Percentiles rank a stretch among this genome's conserved stretches.
Evolutionary conservation across 129 eudicot genomes (phyloP).

Genomic region (Tanacetum coccineum): DNA sequence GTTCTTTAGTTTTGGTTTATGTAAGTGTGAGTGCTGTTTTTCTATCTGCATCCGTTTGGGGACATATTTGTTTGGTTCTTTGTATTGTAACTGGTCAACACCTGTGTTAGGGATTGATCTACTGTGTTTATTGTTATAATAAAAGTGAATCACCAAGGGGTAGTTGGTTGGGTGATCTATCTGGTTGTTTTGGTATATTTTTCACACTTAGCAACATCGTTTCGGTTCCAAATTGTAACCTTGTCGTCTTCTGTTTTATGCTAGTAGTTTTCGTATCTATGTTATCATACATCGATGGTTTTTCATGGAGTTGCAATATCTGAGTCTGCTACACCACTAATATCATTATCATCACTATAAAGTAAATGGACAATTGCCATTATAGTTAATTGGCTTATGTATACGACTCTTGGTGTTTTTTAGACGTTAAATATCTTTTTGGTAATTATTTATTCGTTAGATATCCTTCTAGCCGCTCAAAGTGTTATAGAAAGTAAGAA

Average conservation of each 20-base stretch:
- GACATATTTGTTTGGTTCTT: no score
- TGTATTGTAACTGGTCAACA: no score
- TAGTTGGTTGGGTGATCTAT: no score
- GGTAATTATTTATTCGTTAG: not conserved
- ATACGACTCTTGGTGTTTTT: conserved; percentile 17
- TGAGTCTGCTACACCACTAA: not conserved
- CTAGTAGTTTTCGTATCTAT: not conserved
- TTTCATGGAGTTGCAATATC: not conserved
- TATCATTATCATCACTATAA: conserved; percentile 1
- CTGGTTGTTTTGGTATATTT: no score
- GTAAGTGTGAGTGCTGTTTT: no score
- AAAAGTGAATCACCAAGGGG: no score
- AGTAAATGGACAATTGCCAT: not conserved
- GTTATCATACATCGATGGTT: not conserved
- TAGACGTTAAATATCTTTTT: conserved; percentile 16
- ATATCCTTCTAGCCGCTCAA: conserved; percentile 18
- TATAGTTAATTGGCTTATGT: not conserved
- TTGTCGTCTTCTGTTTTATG: no score
- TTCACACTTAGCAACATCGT: conserved; percentile 11
- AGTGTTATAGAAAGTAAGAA: conserved; percentile 17
- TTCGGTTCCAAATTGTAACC: not conserved
- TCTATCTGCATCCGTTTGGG: no score
- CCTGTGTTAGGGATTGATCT: no score
- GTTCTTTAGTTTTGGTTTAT: no score
- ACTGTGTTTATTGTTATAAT: no score